Conservation (phyloP, 371 early-diverging fungal genomes). For the Mycotypha africana region DNA sequence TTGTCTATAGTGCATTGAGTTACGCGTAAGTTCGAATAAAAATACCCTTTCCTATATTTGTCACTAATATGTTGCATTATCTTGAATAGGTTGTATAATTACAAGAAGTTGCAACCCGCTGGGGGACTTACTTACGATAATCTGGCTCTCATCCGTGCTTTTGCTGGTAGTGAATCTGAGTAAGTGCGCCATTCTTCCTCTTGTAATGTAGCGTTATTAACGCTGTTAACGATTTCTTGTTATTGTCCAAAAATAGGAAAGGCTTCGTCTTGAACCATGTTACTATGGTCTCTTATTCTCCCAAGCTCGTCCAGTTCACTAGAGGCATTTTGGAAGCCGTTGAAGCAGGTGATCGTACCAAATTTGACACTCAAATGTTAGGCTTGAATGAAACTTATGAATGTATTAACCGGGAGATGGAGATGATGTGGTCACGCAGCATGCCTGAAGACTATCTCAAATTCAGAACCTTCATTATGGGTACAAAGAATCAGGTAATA, state of each 20-base stretch:
- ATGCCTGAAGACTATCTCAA: conserved; percentile 70
- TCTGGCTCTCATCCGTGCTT: conserved; percentile 69
- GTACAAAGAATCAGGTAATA: conserved; percentile 68
- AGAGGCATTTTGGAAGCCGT: conserved; percentile 55
- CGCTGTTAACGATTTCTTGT: too few relatives aligned
- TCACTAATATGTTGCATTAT: not conserved
- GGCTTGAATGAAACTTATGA: conserved; percentile 57
- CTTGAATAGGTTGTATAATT: conserved; percentile 73
- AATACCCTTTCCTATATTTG: not conserved
- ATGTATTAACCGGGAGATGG: conserved; percentile 70
- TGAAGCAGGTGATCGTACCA: conserved; percentile 42
- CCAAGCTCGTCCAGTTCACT: conserved; percentile 57
- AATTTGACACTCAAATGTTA: conserved; percentile 55
- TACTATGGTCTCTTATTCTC: conserved; percentile 79
- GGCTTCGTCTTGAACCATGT: conserved; percentile 83
- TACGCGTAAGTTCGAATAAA: conserved; percentile 23
- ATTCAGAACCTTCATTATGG: conserved; percentile 89
- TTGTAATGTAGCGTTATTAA: too few relatives aligned
- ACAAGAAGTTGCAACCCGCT: conserved; percentile 57
- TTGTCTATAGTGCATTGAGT: conserved; percentile 28
- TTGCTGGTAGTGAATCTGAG: conserved; percentile 71
- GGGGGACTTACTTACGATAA: conserved; percentile 62
- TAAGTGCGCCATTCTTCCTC: too few relatives aligned
- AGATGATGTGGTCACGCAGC: conserved; percentile 74
- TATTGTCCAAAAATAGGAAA: conserved; percentile 55